Conservation (phyloP, 106 monocot genomes). For the Phalaenopsis aphrodite region DNA sequence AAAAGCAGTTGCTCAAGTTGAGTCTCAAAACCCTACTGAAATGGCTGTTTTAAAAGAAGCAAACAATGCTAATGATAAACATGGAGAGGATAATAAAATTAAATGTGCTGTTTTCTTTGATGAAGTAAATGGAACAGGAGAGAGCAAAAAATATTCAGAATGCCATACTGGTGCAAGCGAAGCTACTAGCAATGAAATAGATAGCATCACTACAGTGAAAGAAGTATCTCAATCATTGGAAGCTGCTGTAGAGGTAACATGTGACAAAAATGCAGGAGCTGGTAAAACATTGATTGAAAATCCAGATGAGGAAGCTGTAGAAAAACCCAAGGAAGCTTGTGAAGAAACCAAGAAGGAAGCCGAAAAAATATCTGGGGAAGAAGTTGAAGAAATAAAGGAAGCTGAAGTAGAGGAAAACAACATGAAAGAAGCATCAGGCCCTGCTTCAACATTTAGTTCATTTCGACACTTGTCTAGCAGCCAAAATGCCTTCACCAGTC, state of each 20-base stretch:
- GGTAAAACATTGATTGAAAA: conserved; percentile 6
- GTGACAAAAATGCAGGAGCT: conserved; percentile 12
- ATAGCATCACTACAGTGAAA: conserved; percentile 6
- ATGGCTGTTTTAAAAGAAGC: conserved; percentile 8
- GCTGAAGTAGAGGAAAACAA: conserved; percentile 16
- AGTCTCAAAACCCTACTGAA: not conserved
- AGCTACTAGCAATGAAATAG: not conserved
- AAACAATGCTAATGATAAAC: conserved; percentile 14
- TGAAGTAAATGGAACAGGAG: conserved; percentile 15
- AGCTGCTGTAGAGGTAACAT: conserved; percentile 1
- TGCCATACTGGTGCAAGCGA: not conserved
- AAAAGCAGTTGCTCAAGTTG: conserved; percentile 10
- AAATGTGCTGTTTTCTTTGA: conserved; percentile 6
- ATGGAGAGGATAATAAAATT: conserved; percentile 8
- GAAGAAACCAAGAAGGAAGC: not conserved
- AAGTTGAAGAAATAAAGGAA: not conserved
- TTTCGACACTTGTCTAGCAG: conserved; percentile 83
- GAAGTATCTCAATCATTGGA: not conserved
- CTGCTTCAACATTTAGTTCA: conserved; percentile 39
- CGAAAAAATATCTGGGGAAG: not conserved
- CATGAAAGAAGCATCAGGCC: conserved; percentile 17
- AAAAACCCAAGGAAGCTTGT: not conserved
- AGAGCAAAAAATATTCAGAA: conserved; percentile 10
- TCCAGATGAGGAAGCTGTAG: not conserved
- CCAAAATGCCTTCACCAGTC: conserved; percentile 92